These are phyloP conservation scores for Skeletonema costatum DNA, from an alignment of 108 stramenopile genomes.

Conservation along the genomic window DNA sequence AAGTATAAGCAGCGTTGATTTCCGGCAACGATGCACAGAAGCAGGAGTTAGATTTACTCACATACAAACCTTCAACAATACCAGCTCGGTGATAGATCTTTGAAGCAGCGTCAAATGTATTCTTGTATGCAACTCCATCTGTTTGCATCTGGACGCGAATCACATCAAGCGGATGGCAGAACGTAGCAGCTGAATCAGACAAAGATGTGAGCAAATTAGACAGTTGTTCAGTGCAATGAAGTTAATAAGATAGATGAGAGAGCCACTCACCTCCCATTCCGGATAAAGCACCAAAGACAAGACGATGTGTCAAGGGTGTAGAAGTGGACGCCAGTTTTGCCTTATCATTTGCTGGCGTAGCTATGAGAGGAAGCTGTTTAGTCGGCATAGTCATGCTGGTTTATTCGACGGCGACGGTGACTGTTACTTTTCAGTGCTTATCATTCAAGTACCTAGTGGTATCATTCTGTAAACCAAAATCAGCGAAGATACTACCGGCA, in stretches of 20 bases:
- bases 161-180: slow-evolving; percentile 45
- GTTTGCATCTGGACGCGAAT: slow-evolving; percentile 47
- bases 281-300: slow-evolving; percentile 25
- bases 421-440: no score
- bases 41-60: not conserved
- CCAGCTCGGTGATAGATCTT: slow-evolving; percentile 32
- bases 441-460: no score
- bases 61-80: slow-evolving; percentile 35
- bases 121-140: slow-evolving; percentile 26
- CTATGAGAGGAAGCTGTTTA: slow-evolving; percentile 4
- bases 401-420: not conserved
- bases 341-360: not conserved
- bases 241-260: not conserved
- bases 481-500: no score
- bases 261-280: slow-evolving; percentile 19
- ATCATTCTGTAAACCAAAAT: no score
- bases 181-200: slow-evolving; percentile 22
- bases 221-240: not conserved
- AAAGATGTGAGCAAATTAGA: not conserved
- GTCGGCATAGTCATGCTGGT: not conserved
- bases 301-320: slow-evolving; percentile 16
- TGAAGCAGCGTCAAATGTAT: slow-evolving; percentile 25
- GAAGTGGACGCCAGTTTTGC: not conserved
- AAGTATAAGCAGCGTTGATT: no score
- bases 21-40: not conserved